A percentile compares a stretch with the other conserved stretches of the same genome.
phyloP scores from a whole-genome alignment of 306 rosid genomes.

The Cucumis cinereus region DNA sequence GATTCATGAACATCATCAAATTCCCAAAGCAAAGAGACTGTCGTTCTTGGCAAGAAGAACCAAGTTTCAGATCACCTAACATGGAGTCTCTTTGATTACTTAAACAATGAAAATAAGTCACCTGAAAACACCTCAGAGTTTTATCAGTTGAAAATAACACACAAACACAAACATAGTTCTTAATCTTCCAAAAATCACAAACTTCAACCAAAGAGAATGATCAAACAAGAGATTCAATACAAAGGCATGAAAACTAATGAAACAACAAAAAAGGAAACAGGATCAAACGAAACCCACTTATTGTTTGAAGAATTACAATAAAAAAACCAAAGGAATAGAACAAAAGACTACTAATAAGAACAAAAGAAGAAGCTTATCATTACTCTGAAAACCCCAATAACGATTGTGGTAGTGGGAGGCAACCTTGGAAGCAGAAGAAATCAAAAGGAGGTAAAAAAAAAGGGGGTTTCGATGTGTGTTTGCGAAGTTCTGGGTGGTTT shows the following conservation, averaged over 20 bases:
- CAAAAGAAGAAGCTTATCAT: background rate
- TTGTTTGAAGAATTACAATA: no score
- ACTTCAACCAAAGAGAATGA: no score
- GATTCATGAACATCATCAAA: constrained; percentile 47
- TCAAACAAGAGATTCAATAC: no score
- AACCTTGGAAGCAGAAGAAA: constrained; percentile 11
- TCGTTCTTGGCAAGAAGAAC: constrained; percentile 24
- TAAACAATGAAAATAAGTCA: constrained; percentile 25
- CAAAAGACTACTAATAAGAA: background rate
- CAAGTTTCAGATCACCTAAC: constrained; percentile 28
- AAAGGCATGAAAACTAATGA: no score
- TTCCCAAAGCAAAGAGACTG: constrained; percentile 18
- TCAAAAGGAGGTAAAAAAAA: constrained; percentile 9
- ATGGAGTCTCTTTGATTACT: constrained; percentile 25
- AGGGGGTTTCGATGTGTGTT: no score
- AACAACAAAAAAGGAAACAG: no score
- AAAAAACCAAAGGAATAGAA: background rate
- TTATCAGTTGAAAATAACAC: background rate
- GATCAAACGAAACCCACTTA: no score
- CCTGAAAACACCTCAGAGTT: background rate
- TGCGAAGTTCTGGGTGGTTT: no score
- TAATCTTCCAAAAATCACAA: no score
- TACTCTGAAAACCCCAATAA: background rate
- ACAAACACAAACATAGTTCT: background rate
- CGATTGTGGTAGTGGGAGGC: constrained; percentile 13